Evolutionary conservation across 805 yeast genomes (phyloP).

Genomic region (Barnettozyma salicaria): DNA sequence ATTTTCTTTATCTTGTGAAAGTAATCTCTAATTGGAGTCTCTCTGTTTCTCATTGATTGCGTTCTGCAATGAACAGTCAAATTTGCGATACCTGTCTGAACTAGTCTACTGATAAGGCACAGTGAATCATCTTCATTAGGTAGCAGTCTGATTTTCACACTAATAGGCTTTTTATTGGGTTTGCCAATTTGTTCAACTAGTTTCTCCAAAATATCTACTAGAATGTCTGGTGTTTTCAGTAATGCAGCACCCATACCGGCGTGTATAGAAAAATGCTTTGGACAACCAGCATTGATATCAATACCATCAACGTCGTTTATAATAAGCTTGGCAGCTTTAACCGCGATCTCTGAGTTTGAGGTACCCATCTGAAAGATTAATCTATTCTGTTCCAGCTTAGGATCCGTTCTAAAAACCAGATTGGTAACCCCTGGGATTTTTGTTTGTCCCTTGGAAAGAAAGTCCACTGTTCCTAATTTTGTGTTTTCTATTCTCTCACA

Average conservation of each 20-base stretch:
- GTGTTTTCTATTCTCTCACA: slow-evolving; percentile 62
- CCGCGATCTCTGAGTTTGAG: slow-evolving; percentile 76
- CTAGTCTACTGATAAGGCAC: slow-evolving; percentile 48
- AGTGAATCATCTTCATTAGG: slow-evolving; percentile 58
- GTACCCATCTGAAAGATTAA: slow-evolving; percentile 91
- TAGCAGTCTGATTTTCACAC: slow-evolving; percentile 82
- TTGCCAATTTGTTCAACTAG: slow-evolving; percentile 77
- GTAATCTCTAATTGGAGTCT: slow-evolving; percentile 69
- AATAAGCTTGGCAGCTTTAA: slow-evolving; percentile 75
- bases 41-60: slow-evolving; percentile 80
- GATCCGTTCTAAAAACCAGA: slow-evolving; percentile 69
- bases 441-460: slow-evolving; percentile 36
- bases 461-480: slow-evolving; percentile 56
- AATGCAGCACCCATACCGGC: slow-evolving; percentile 98
- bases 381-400: slow-evolving; percentile 53
- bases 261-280: slow-evolving; percentile 90
- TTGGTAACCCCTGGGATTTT: slow-evolving; percentile 43
- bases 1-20: slow-evolving; percentile 54
- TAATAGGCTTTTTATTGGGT: slow-evolving; percentile 72
- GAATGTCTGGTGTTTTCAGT: slow-evolving; percentile 69
- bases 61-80: slow-evolving; percentile 92
- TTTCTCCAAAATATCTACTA: slow-evolving; percentile 59
- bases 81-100: slow-evolving; percentile 76
- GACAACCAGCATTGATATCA: slow-evolving; percentile 95
- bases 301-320: slow-evolving; percentile 87